Base-by-base conservation (phyloP, 768 basidiomycete genomes). In the Cyclocybe aegerita region DNA sequence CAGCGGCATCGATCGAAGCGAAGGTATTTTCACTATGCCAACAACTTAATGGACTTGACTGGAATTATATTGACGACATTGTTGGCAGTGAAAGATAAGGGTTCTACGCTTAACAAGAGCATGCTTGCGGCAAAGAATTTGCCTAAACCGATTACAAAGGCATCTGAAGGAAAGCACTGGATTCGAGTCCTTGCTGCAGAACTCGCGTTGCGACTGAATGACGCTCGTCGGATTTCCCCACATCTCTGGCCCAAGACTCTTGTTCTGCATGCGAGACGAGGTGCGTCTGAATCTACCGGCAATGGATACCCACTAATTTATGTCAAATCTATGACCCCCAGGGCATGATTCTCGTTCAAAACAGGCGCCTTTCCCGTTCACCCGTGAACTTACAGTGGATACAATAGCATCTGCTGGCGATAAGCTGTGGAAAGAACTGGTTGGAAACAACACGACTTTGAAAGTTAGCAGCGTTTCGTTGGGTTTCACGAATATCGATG, bases 111-210 rank as follows among this genome's bases (percentile, higher is more conserved):
- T 30, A 86, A 81, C 54, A 98, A 97, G 72, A 93, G 90, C 60
- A 98, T 98, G 96, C 71, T 93, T 46, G 92, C 93, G 0, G 88
- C 93, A n/a, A 99, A 99, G 67, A 98, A 98, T 61, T 79, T 98
- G 16, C 83, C 87, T 0, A 81, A 83, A 32, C 81, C 89, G 0
- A 83, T 98, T 16, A 88, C 78, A 5, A 86, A 83, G 37, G 70
- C 79, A 10, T 75, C 82, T 2, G 86, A 94, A 52, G 95, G 93
- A 0, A 76, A 81, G 39, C 91, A 93, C 48, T 98, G 97, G 97
- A 81, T 99, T 40, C 78, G 88, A 8, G 87, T 98, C 8, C 80
- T 98, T 23, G 87, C 93, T 32, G 90, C 93, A 10, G 97, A 99
- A 60, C 77, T 99, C 14, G 84, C 90, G 5, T 74, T 95, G 7